Evolutionary conservation across 1,139 yeast genomes (phyloP).

Genomic region (Pichia sp.): DNA sequence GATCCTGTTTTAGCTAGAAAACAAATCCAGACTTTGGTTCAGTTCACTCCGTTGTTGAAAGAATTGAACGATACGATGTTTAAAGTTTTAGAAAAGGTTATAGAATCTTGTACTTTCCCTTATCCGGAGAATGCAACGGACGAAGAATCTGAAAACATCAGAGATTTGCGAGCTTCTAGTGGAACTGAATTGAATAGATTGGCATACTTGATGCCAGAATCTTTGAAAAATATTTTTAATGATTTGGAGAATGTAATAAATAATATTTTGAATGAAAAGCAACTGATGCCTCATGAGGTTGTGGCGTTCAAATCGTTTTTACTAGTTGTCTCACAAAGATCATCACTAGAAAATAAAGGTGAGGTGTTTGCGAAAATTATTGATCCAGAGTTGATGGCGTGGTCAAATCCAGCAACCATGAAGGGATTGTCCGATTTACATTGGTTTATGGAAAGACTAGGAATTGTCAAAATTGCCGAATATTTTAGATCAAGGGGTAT

Average conservation of each 20-base stretch:
- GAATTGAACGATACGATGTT: constrained; percentile 65
- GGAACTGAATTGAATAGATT: constrained; percentile 91
- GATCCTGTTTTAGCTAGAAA: constrained; percentile 80
- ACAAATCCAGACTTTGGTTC: constrained; percentile 89
- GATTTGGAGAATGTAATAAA: constrained; percentile 80
- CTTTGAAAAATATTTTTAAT: constrained; percentile 68
- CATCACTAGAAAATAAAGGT: constrained; percentile 57
- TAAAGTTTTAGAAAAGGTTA: constrained; percentile 75
- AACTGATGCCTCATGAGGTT: constrained; percentile 82
- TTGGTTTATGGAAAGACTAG: constrained; percentile 97
- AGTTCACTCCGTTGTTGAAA: constrained; percentile 86
- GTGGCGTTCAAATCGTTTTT: constrained; percentile 91
- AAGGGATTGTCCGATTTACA: constrained; percentile 83
- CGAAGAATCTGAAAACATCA: constrained; percentile 70
- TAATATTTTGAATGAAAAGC: constrained; percentile 56
- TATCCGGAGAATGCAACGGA: constrained; percentile 60
- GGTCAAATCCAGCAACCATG: constrained; percentile 90
- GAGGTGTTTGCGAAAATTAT: constrained; percentile 79
- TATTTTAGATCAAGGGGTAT: constrained; percentile 82
- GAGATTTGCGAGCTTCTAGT: constrained; percentile 85
- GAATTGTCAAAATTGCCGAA: constrained; percentile 87
- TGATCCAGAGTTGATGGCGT: constrained; percentile 84
- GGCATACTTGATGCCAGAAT: constrained; percentile 91
- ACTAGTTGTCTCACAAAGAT: constrained; percentile 83
- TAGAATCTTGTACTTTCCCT: constrained; percentile 81